Evolutionary conservation across 2,329 filamentous ascomycete species (phyloP).

Genomic region (Fusarium floridanum): DNA sequence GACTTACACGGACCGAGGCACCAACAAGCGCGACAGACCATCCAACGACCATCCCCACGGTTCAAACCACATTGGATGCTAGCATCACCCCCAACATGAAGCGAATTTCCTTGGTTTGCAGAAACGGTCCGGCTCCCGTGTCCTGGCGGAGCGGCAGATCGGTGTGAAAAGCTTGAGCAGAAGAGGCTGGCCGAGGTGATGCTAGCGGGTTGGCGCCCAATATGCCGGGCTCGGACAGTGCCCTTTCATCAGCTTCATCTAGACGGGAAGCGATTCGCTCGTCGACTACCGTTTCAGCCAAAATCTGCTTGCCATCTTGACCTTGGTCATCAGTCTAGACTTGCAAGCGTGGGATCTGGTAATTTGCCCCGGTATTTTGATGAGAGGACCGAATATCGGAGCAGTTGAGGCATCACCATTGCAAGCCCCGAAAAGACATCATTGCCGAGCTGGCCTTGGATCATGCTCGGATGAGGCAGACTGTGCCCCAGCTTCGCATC

Average conservation of each 20-base stretch:
- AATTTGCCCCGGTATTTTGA: slow-evolving; percentile 8
- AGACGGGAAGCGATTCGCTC: slow-evolving; percentile 3
- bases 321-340: neutral
- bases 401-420: slow-evolving; percentile 17
- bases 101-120: slow-evolving; percentile 8
- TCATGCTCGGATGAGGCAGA: neutral
- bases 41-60: slow-evolving; percentile 9
- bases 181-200: slow-evolving; percentile 13
- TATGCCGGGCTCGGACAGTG: slow-evolving; percentile 7
- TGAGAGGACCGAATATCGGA: slow-evolving; percentile 7
- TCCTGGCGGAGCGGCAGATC: slow-evolving; percentile 27
- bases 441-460: neutral
- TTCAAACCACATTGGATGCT: slow-evolving; percentile 17
- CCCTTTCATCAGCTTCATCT: slow-evolving; percentile 13
- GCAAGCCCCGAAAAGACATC: neutral
- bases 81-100: slow-evolving; percentile 8
- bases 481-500: neutral
- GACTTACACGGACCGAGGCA: slow-evolving; percentile 13
- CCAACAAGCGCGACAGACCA: neutral
- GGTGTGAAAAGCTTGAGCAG: neutral
- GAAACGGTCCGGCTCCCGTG: slow-evolving; percentile 29
- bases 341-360: slow-evolving; percentile 12
- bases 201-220: slow-evolving; percentile 5
- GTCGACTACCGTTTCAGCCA: slow-evolving; percentile 11
- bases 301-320: neutral